Evolutionary conservation across 2,329 filamentous ascomycete genomes (phyloP).

Genomic region (Nannizzia gypsea): DNA sequence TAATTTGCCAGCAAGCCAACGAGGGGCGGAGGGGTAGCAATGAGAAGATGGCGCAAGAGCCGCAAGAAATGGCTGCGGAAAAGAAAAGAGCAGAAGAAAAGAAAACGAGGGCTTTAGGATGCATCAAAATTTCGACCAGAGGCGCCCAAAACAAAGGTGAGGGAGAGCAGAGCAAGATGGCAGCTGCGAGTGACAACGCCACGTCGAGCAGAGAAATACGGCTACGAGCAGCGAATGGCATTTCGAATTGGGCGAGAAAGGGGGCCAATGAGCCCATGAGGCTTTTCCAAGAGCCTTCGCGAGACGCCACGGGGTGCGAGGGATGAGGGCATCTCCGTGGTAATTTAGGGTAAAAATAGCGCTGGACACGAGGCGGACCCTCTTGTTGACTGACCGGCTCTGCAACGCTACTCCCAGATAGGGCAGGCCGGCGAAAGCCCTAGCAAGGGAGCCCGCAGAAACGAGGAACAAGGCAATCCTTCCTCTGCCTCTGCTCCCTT

Average conservation of each 20-base stretch:
- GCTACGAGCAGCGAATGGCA: neutral
- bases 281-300: neutral
- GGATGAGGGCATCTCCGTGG: neutral
- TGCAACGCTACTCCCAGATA: neutral
- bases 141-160: neutral
- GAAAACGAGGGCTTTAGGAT: neutral
- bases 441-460: neutral
- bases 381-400: neutral
- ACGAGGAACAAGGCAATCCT: neutral
- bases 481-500: too few relatives aligned
- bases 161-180: neutral
- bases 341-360: neutral
- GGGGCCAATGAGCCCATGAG: neutral
- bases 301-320: neutral
- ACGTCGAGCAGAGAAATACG: neutral
- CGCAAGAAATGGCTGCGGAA: neutral
- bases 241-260: neutral
- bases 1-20: too few relatives aligned
- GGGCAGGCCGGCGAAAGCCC: neutral
- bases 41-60: constrained; percentile 48
- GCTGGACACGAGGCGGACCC: neutral
- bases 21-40: neutral
- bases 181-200: neutral
- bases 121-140: neutral
- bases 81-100: neutral